Conservation (phyloP, 805 yeast genomes). For the Phaffomyces antillensis region DNA sequence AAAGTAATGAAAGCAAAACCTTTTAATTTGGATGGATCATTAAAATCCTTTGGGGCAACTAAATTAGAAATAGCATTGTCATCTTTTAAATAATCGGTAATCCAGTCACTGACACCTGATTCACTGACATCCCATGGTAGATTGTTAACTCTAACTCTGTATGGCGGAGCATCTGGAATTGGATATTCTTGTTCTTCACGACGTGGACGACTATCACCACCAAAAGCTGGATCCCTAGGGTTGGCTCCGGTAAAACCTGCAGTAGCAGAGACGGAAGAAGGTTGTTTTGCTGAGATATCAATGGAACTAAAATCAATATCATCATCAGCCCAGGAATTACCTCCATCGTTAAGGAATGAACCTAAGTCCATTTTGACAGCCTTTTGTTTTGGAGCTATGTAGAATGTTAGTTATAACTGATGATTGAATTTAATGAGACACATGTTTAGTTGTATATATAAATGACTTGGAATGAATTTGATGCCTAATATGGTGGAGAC, state of each 20-base stretch:
- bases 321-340: slow-evolving; percentile 81
- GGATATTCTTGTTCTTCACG: slow-evolving; percentile 66
- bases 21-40: slow-evolving; percentile 59
- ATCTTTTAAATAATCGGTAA: slow-evolving; percentile 45
- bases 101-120: slow-evolving; percentile 51
- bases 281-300: slow-evolving; percentile 32
- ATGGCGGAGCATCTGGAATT: slow-evolving; percentile 89
- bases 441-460: too few relatives aligned
- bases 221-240: slow-evolving; percentile 32
- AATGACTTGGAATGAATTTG: too few relatives aligned
- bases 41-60: slow-evolving; percentile 62
- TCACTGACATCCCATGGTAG: slow-evolving; percentile 79
- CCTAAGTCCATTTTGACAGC: slow-evolving; percentile 77
- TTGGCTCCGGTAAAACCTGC: slow-evolving; percentile 26
- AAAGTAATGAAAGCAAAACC: slow-evolving; percentile 89
- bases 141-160: slow-evolving; percentile 80
- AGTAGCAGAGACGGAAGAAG: slow-evolving; percentile 17
- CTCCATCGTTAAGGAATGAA: slow-evolving; percentile 77
- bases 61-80: slow-evolving; percentile 54
- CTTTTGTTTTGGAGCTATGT: slow-evolving; percentile 55
- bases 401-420: slow-evolving; percentile 2
- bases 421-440: background rate
- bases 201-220: slow-evolving; percentile 29
- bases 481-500: too few relatives aligned
- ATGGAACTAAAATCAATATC: slow-evolving; percentile 67